Evolutionary conservation across 257 asterid species (phyloP).

Genomic region (Jacaranda copaia): DNA sequence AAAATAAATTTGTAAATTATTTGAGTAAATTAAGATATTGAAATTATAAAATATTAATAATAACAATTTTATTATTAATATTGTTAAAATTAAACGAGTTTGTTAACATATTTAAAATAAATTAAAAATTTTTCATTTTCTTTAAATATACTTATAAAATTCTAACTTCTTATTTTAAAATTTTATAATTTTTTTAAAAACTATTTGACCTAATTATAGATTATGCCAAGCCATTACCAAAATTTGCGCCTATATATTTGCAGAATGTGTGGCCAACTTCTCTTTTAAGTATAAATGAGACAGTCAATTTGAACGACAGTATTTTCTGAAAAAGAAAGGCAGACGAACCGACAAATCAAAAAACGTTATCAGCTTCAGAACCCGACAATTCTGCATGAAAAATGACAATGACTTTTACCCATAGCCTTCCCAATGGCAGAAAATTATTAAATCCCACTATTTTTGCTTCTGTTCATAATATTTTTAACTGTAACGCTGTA

Average conservation of each 20-base stretch:
- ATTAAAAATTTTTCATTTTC: no score
- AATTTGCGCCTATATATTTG: background rate
- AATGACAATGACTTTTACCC: background rate
- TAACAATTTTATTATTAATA: no score
- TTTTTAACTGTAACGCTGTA: background rate
- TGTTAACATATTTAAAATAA: no score
- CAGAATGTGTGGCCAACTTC: background rate
- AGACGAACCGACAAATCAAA: slow-evolving; percentile 10
- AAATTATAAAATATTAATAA: no score
- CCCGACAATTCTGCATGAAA: slow-evolving; percentile 1
- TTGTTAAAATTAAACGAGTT: no score
- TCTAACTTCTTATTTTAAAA: no score
- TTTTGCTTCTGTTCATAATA: background rate
- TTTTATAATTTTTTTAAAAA: no score
- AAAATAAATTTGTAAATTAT: no score
- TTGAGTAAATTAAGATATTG: no score
- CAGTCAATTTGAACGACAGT: background rate
- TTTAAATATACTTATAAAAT: no score
- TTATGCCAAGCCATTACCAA: background rate
- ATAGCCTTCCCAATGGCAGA: background rate
- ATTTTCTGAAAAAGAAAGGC: background rate
- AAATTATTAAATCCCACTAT: background rate
- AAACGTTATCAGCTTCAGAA: background rate
- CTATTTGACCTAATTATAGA: background rate
- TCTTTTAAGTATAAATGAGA: background rate